Evolutionary conservation across 2,329 filamentous ascomycete species (phyloP).

Genomic region (Fusarium sp.): DNA sequence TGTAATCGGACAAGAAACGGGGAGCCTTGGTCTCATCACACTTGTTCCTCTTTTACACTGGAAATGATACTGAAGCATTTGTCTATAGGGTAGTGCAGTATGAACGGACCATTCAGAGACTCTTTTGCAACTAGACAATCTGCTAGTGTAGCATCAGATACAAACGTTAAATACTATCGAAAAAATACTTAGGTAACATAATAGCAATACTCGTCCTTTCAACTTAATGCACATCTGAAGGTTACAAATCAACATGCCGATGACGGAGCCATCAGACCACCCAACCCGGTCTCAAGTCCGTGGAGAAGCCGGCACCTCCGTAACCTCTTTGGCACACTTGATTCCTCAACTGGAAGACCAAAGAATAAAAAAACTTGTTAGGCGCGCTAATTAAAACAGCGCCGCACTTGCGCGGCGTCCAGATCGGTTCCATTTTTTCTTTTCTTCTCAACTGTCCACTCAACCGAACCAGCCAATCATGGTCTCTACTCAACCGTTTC

Average conservation of each 20-base stretch:
- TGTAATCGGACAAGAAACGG: background rate
- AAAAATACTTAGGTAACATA: background rate
- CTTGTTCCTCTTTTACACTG: background rate
- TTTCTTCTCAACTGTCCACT: constrained; percentile 31
- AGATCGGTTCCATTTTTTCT: constrained; percentile 36
- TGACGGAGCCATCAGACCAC: constrained; percentile 36
- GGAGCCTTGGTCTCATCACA: background rate
- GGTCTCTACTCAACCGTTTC: constrained; percentile 38
- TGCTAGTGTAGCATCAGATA: background rate
- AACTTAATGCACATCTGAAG: background rate
- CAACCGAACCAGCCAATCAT: constrained; percentile 45
- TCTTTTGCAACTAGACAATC: constrained; percentile 1
- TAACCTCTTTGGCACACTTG: constrained; percentile 10
- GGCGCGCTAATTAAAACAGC: constrained; percentile 29
- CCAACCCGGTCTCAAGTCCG: constrained; percentile 5
- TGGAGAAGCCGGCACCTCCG: constrained; percentile 24
- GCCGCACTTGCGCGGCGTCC: constrained; percentile 14
- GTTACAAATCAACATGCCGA: constrained; percentile 25
- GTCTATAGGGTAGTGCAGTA: background rate
- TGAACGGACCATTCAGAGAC: constrained; percentile 11
- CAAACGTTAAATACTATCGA: background rate
- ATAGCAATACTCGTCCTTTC: background rate
- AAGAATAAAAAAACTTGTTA: constrained; percentile 10
- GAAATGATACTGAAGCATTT: background rate
- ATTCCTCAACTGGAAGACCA: background rate